Evolutionary conservation across 2,329 filamentous ascomycete species (phyloP).

Genomic region (Aspergillus latus): DNA sequence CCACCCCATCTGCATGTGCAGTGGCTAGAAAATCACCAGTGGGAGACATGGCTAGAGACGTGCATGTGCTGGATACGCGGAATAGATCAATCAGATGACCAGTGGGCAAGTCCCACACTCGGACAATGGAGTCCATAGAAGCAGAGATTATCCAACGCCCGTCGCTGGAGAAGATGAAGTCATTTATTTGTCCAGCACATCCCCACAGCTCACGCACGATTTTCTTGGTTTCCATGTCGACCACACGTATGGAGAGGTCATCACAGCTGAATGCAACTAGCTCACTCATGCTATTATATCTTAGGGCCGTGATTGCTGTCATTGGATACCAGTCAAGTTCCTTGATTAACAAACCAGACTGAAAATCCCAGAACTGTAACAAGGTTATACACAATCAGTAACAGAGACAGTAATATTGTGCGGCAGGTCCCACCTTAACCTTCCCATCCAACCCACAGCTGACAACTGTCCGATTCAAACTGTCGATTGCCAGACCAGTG

Average conservation of each 20-base stretch:
- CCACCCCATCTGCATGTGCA: conserved; percentile 75
- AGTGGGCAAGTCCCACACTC: conserved; percentile 94
- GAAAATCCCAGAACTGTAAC: conserved; percentile 82
- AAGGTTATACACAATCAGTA: not conserved
- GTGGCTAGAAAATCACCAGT: conserved; percentile 96
- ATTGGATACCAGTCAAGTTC: conserved; percentile 82
- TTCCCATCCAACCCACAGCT: conserved; percentile 89
- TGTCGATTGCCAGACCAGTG: conserved; percentile 83
- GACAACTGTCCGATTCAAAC: conserved; percentile 80
- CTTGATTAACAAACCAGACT: conserved; percentile 74
- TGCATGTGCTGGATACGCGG: conserved; percentile 74
- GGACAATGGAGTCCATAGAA: conserved; percentile 73
- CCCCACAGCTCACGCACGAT: conserved; percentile 93
- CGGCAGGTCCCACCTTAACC: conserved; percentile 61
- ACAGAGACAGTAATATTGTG: not conserved
- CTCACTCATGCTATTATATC: conserved; percentile 80
- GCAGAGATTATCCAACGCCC: conserved; percentile 91
- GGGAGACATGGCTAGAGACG: conserved; percentile 78
- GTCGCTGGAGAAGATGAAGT: conserved; percentile 87
- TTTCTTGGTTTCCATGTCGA: conserved; percentile 87
- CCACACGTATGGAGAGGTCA: conserved; percentile 80
- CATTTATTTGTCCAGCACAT: conserved; percentile 69
- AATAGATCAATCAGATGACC: conserved; percentile 94
- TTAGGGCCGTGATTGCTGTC: conserved; percentile 71
- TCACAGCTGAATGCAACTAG: conserved; percentile 86